Evolutionary conservation across 179 eudicot genomes (phyloP).

Genomic region (Camellia oleifera): DNA sequence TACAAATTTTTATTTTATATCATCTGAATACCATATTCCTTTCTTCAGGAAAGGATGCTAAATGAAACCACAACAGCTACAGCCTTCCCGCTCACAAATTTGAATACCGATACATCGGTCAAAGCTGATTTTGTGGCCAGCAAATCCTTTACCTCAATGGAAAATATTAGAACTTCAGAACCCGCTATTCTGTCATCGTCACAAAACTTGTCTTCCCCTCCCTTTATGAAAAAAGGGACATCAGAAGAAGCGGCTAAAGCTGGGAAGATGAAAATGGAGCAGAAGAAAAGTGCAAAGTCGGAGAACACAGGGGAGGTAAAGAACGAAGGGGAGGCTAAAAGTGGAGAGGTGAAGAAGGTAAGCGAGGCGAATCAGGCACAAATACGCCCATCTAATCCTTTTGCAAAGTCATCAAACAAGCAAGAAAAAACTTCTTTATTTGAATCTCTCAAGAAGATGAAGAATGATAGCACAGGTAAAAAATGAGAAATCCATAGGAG

Average conservation of each 20-base stretch:
- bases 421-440: slow-evolving; percentile 62
- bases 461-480: slow-evolving; percentile 31
- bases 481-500: slow-evolving; percentile 8
- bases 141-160: slow-evolving; percentile 33
- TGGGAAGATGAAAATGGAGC: slow-evolving; percentile 32
- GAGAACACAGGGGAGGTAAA: slow-evolving; percentile 21
- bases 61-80: slow-evolving; percentile 38
- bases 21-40: neutral
- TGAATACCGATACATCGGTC: slow-evolving; percentile 20
- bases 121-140: slow-evolving; percentile 24
- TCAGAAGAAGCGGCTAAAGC: slow-evolving; percentile 37
- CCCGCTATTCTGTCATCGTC: slow-evolving; percentile 34
- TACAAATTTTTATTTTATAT: neutral
- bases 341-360: slow-evolving; percentile 23
- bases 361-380: slow-evolving; percentile 28
- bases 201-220: slow-evolving; percentile 38
- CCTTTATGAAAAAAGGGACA: slow-evolving; percentile 45
- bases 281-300: slow-evolving; percentile 21
- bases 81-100: slow-evolving; percentile 19
- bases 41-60: slow-evolving; percentile 65
- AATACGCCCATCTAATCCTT: slow-evolving; percentile 59
- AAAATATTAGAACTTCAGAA: slow-evolving; percentile 43
- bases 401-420: slow-evolving; percentile 65
- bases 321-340: slow-evolving; percentile 14
- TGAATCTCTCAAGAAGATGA: slow-evolving; percentile 77